phyloP scores from a whole-genome alignment of 768 basidiomycete species.

The Kwoniella mangroviensis region DNA sequence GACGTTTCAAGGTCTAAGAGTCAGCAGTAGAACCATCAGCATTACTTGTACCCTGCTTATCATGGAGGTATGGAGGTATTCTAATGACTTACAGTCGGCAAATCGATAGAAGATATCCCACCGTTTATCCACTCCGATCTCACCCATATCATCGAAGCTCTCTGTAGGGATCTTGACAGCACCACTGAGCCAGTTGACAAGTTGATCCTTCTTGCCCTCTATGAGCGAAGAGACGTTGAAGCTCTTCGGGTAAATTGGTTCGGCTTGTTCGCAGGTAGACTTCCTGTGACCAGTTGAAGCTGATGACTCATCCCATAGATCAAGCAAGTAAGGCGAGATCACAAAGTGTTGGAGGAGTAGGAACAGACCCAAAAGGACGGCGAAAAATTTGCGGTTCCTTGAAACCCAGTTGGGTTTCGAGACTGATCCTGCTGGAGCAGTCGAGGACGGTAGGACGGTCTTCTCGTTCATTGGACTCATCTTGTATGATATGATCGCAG shows the following conservation, averaged over 20 bases:
- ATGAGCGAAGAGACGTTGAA: constrained; percentile 34
- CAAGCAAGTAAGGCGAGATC: constrained; percentile 3
- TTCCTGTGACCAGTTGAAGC: neutral
- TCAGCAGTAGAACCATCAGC: neutral
- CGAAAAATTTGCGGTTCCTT: constrained; percentile 17
- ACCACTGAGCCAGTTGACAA: constrained; percentile 43
- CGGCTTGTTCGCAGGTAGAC: constrained; percentile 33
- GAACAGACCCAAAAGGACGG: constrained; percentile 18
- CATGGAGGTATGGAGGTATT: neutral
- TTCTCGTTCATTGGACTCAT: constrained; percentile 20
- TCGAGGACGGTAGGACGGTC: constrained; percentile 22
- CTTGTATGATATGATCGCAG: neutral
- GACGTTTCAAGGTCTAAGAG: constrained; percentile 61
- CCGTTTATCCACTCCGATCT: constrained; percentile 46
- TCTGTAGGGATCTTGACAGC: constrained; percentile 53
- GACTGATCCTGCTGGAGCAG: neutral
- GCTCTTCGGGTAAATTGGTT: constrained; percentile 28
- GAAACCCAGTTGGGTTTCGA: constrained; percentile 5
- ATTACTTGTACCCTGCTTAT: neutral
- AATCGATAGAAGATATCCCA: constrained; percentile 50
- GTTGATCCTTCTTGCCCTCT: constrained; percentile 32
- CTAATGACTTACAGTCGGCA: constrained; percentile 42
- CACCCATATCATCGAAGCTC: constrained; percentile 50
- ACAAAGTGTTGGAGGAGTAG: constrained; percentile 14
- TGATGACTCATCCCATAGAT: constrained; percentile 6